phyloP scores from a whole-genome alignment of 1,284 basidiomycete genomes.

The Somion occarium region DNA sequence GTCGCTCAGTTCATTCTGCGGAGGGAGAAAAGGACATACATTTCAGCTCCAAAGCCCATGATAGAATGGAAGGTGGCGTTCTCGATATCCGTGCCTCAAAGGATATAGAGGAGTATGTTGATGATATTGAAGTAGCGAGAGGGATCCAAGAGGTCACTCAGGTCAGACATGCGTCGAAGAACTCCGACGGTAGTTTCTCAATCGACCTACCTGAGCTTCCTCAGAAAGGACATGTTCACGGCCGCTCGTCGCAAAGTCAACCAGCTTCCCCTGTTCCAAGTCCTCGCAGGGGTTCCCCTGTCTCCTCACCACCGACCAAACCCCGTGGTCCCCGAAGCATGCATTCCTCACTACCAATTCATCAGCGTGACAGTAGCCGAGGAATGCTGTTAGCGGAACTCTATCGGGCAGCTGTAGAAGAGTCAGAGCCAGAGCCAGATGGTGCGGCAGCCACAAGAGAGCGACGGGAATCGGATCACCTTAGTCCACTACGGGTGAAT shows the following conservation, averaged over 20 bases:
- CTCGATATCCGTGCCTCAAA: slow-evolving; percentile 1
- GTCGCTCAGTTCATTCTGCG: slow-evolving; percentile 3
- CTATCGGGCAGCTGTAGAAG: slow-evolving; percentile 7
- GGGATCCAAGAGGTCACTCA: background rate
- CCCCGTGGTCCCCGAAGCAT: slow-evolving; percentile 27
- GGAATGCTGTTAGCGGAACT: slow-evolving; percentile 24
- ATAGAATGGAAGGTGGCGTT: slow-evolving; percentile 6
- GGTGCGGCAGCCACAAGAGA: background rate
- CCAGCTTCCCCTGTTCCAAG: slow-evolving; percentile 15
- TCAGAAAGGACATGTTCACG: slow-evolving; percentile 16
- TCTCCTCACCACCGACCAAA: slow-evolving; percentile 15
- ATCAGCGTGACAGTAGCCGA: slow-evolving; percentile 21
- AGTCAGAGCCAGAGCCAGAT: slow-evolving; percentile 11
- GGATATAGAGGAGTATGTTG: slow-evolving; percentile 6
- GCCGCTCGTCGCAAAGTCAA: slow-evolving; percentile 2
- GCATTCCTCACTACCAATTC: slow-evolving; percentile 7
- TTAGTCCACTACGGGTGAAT: slow-evolving; percentile 22
- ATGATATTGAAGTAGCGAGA: slow-evolving; percentile 11
- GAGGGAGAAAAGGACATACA: slow-evolving; percentile 16
- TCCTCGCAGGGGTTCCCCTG: slow-evolving; percentile 1
- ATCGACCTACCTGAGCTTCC: slow-evolving; percentile 23
- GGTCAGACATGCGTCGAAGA: slow-evolving; percentile 23
- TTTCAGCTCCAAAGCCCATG: slow-evolving; percentile 13
- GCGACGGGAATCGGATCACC: background rate
- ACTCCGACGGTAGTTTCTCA: slow-evolving; percentile 30